Conservation (phyloP, 2,329 filamentous ascomycete species). For the Nannizziopsis barbatae region DNA sequence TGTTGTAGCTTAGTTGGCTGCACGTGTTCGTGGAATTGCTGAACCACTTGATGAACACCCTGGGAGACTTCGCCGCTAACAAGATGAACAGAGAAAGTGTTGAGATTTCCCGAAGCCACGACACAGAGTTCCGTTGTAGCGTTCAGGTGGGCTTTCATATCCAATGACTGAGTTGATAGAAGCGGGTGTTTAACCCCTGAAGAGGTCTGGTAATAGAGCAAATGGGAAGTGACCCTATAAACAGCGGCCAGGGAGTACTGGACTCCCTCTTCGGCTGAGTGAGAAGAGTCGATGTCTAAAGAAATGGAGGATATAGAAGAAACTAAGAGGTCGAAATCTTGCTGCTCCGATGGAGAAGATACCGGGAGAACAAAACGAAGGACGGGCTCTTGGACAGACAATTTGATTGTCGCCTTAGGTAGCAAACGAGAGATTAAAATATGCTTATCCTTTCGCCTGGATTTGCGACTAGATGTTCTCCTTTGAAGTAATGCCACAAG, state of each 20-base stretch:
- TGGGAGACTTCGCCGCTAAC: slow-evolving; percentile 86
- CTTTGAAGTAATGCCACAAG: slow-evolving; percentile 63
- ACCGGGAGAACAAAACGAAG: slow-evolving; percentile 78
- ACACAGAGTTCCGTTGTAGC: slow-evolving; percentile 80
- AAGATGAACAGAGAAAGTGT: slow-evolving; percentile 81
- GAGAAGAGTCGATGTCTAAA: slow-evolving; percentile 88
- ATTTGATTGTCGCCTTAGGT: slow-evolving; percentile 86
- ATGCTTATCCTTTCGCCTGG: slow-evolving; percentile 41
- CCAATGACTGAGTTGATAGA: slow-evolving; percentile 74
- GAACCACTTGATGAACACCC: slow-evolving; percentile 81
- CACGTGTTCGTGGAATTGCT: slow-evolving; percentile 63
- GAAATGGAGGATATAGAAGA: slow-evolving; percentile 91
- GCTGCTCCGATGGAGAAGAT: slow-evolving; percentile 49
- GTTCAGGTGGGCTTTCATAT: slow-evolving; percentile 73
- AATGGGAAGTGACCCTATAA: slow-evolving; percentile 71
- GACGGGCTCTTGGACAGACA: slow-evolving; percentile 94
- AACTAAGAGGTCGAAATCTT: slow-evolving; percentile 90
- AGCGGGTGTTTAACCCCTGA: slow-evolving; percentile 74
- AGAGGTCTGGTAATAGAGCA: slow-evolving; percentile 88
- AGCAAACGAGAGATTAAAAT: slow-evolving; percentile 77
- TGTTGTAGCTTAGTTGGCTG: slow-evolving; percentile 49
- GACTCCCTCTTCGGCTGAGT: slow-evolving; percentile 68
- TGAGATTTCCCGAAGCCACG: slow-evolving; percentile 63
- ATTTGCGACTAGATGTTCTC: slow-evolving; percentile 34
- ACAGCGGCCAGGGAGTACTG: slow-evolving; percentile 80